phyloP scores from a whole-genome alignment of 1,284 basidiomycete species.

The Vanrija sp. region DNA sequence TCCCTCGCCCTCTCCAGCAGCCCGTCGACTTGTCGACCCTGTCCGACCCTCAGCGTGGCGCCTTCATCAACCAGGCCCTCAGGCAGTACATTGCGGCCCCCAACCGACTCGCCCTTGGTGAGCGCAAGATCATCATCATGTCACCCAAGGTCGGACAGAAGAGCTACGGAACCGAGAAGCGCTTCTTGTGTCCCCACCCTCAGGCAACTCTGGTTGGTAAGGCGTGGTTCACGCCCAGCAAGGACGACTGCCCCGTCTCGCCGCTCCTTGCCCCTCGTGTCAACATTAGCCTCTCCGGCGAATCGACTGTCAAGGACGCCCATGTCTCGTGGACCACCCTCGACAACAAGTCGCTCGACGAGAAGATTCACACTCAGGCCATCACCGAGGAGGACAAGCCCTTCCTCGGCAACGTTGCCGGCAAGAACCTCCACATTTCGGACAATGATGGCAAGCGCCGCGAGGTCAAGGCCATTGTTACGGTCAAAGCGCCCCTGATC shows the following conservation, averaged over 20 bases:
- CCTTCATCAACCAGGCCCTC: slow-evolving; percentile 20
- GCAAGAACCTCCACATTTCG: slow-evolving; percentile 45
- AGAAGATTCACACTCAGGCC: slow-evolving; percentile 33
- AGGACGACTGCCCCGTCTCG: slow-evolving; percentile 36
- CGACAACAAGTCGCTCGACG: slow-evolving; percentile 36
- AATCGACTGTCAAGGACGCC: slow-evolving; percentile 64
- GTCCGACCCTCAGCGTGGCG: background rate
- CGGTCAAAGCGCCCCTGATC: slow-evolving; percentile 74
- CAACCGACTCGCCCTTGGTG: slow-evolving; percentile 84
- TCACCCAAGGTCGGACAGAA: slow-evolving; percentile 95
- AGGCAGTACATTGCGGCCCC: slow-evolving; percentile 66
- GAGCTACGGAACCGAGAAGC: slow-evolving; percentile 92
- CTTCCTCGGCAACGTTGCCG: slow-evolving; percentile 44
- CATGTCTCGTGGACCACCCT: slow-evolving; percentile 40
- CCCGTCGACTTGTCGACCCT: slow-evolving; percentile 1
- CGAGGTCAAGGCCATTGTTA: slow-evolving; percentile 83
- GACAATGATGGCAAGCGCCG: slow-evolving; percentile 53
- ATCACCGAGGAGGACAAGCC: slow-evolving; percentile 33
- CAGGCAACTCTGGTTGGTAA: slow-evolving; percentile 91
- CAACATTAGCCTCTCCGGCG: slow-evolving; percentile 85
- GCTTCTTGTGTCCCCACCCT: slow-evolving; percentile 93
- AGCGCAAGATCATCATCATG: slow-evolving; percentile 91
- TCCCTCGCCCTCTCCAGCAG: background rate
- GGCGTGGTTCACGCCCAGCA: slow-evolving; percentile 70
- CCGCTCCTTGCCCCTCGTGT: slow-evolving; percentile 66